Base-by-base conservation (phyloP, 768 basidiomycete genomes). In the Boletus sp. region DNA sequence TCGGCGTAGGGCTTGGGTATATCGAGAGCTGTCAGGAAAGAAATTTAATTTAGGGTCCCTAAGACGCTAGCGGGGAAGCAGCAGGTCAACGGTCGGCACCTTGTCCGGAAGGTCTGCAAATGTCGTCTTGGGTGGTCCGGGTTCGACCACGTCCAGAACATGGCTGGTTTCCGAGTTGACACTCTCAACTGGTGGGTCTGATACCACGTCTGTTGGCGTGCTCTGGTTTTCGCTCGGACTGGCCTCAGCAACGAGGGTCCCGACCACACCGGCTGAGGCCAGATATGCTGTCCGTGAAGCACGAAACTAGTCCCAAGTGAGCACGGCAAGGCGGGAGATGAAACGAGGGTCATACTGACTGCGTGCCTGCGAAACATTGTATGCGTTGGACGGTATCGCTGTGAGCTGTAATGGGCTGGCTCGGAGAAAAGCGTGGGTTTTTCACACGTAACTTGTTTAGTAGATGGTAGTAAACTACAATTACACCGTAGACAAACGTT, bases 1-100 rank as follows among this genome's bases (percentile, higher is more conserved):
- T 84, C 7, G 79, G 72, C 11, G 79, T 77, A 2, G 82, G 76
- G 6, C 69, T 62, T 2, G 90, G 80, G 75, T 98, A 97, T 74
- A 98, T 90, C 27, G 93, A 83, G 48, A 88, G 83, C 94, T 98
- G 11, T n/a, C 9, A 27, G 9, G 35, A 37, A 23, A 10, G 30
- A 38, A 5, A 27, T 17, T 21, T 5, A 10, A 30, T n/a, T 37
- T 3, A 37, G 37, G 55, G 14, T 3, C 4, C 6, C 13, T 5
- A 5, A 5, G 7, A 32, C 7, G 44, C 25, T 19, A 15, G 11
- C 3, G 29, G 15, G 35, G 21, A 3, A 33, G 30, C 30, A 27
- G 38, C 9, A 30, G 14, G 49, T 17, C 11, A 10, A 48, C 19
- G 52, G 33, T 46, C 37, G n/a, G 34, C 40, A 69, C 66, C 58